These are phyloP conservation scores for Gossypium ekmanianum DNA, from an alignment of 345 rosid genomes.

Conservation along the genomic window DNA sequence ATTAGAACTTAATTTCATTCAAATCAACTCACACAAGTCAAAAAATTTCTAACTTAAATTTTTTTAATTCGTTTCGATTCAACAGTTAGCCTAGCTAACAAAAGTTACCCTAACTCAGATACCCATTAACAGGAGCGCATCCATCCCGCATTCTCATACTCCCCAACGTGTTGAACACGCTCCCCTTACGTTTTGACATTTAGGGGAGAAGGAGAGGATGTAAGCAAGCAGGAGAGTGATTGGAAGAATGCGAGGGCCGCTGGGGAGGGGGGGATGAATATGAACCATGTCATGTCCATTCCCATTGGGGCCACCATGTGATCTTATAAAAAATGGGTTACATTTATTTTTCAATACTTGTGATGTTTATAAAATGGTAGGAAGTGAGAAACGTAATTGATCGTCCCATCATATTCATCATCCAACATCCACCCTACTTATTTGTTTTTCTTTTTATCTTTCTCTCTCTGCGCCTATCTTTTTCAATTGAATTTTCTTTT, in stretches of 20 bases:
- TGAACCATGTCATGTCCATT: constrained; percentile 21
- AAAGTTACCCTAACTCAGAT: too few relatives aligned
- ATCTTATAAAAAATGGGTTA: not conserved
- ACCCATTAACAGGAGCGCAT: not conserved
- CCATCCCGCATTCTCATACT: not conserved
- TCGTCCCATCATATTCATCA: constrained; percentile 26
- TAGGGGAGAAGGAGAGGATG: not conserved
- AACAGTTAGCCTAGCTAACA: too few relatives aligned
- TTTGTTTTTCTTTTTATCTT: not conserved
- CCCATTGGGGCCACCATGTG: constrained; percentile 34
- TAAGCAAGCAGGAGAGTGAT: not conserved
- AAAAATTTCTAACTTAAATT: too few relatives aligned
- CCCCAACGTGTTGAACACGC: not conserved
- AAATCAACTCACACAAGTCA: too few relatives aligned
- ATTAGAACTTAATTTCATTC: too few relatives aligned
- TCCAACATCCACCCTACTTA: not conserved
- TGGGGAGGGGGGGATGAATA: constrained; percentile 15
- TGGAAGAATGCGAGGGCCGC: constrained; percentile 27
- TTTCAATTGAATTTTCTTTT: not conserved
- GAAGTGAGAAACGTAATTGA: not conserved
- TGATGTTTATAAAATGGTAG: not conserved
- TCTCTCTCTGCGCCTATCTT: not conserved
- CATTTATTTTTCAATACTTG: not conserved
- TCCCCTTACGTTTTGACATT: not conserved
- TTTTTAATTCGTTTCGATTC: too few relatives aligned